A percentile compares a stretch with the other conserved stretches of the same genome.
Evolutionary conservation across 331 rosid genomes (phyloP).

Genomic region (Erythrophleum ivorense): DNA sequence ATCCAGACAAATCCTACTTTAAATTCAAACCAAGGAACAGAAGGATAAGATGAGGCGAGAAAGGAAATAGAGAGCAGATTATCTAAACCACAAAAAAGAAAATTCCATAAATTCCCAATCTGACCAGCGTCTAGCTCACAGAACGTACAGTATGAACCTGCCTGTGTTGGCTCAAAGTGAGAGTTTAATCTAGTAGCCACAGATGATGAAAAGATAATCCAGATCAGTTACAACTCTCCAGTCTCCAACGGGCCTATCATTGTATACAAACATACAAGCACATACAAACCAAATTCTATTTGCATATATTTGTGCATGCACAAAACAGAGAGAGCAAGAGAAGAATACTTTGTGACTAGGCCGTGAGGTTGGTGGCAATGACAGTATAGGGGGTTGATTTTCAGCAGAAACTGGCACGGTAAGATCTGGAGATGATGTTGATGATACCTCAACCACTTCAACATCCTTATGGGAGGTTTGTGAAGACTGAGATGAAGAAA

Average conservation of each 20-base stretch:
- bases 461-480: slow-evolving; percentile 78
- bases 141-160: neutral
- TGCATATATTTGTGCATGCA: neutral
- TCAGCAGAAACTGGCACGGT: slow-evolving; percentile 58
- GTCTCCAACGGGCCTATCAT: neutral
- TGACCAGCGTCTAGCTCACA: neutral
- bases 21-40: slow-evolving; percentile 1
- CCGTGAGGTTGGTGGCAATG: slow-evolving; percentile 65
- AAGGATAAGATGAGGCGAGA: neutral
- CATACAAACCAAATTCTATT: slow-evolving; percentile 16
- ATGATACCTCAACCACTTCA: slow-evolving; percentile 73
- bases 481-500: slow-evolving; percentile 59
- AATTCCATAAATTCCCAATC: slow-evolving; percentile 3
- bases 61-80: neutral
- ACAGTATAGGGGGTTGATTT: slow-evolving; percentile 82
- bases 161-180: neutral
- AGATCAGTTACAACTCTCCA: neutral
- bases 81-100: neutral
- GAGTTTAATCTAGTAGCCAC: neutral
- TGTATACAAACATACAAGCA: slow-evolving; percentile 1
- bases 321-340: slow-evolving; percentile 30
- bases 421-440: slow-evolving; percentile 56
- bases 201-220: slow-evolving; percentile 9
- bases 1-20: slow-evolving; percentile 24
- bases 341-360: slow-evolving; percentile 60